Conservation (phyloP, 495 filamentous ascomycete species). For the Cercophora newfieldiana region DNA sequence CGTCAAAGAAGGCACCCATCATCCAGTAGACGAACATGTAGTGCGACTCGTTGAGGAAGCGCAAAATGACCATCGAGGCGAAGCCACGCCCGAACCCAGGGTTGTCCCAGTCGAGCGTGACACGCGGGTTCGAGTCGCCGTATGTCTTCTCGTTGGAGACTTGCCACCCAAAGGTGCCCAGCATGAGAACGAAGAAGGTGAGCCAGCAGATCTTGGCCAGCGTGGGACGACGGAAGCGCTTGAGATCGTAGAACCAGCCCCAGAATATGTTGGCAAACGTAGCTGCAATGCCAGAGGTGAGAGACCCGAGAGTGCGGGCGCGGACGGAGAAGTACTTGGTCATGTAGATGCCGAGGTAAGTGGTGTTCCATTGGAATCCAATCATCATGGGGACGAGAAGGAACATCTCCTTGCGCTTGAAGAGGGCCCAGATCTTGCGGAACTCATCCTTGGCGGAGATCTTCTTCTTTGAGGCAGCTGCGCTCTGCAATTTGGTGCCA, state of each 20-base stretch:
- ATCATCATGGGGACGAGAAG: slow-evolving; percentile 56
- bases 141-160: slow-evolving; percentile 43
- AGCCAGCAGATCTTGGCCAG: slow-evolving; percentile 39
- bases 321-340: slow-evolving; percentile 61
- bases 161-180: slow-evolving; percentile 41
- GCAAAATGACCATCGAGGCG: slow-evolving; percentile 40
- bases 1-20: slow-evolving; percentile 50
- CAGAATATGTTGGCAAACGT: slow-evolving; percentile 51
- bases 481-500: slow-evolving; percentile 39
- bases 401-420: slow-evolving; percentile 50
- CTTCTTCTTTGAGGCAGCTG: slow-evolving; percentile 43
- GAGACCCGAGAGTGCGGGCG: slow-evolving; percentile 50
- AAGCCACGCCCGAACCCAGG: slow-evolving; percentile 44
- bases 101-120: slow-evolving; percentile 42
- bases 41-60: slow-evolving; percentile 45
- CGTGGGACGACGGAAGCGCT: slow-evolving; percentile 34
- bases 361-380: slow-evolving; percentile 55
- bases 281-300: slow-evolving; percentile 49
- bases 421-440: slow-evolving; percentile 46
- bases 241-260: slow-evolving; percentile 49
- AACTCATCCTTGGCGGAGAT: slow-evolving; percentile 42
- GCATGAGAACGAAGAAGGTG: slow-evolving; percentile 36
- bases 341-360: slow-evolving; percentile 60
- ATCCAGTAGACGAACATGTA: slow-evolving; percentile 54
- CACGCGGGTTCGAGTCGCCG: slow-evolving; percentile 22